Conservation (phyloP, 352 stramenopile genomes). For the Elongisporangium prolatum region DNA sequence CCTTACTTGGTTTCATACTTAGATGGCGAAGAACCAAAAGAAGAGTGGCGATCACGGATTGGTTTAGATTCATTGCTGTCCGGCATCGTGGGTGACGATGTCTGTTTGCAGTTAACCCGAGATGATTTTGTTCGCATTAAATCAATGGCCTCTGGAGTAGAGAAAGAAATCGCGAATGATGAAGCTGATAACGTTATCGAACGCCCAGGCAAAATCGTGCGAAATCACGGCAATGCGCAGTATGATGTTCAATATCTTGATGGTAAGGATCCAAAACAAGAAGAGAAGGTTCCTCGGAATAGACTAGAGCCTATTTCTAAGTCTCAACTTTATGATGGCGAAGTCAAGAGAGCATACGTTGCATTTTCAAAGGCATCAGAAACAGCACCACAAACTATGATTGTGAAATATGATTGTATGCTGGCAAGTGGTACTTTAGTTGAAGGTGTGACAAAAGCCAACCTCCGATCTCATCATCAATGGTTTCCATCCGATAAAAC, state of each 20-base stretch:
- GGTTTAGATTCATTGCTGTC: constrained; percentile 34
- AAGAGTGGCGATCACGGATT: constrained; percentile 26
- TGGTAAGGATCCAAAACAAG: constrained; percentile 9
- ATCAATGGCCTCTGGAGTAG: neutral
- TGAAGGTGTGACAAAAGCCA: constrained; percentile 19
- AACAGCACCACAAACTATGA: neutral
- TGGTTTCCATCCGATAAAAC: constrained; percentile 34
- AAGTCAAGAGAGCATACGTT: constrained; percentile 19
- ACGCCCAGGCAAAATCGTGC: constrained; percentile 27
- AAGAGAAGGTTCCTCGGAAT: constrained; percentile 28
- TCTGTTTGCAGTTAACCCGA: constrained; percentile 27
- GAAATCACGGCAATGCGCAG: constrained; percentile 35
- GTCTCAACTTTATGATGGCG: constrained; percentile 23
- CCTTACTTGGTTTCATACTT: constrained; percentile 32
- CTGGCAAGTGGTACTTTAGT: constrained; percentile 38
- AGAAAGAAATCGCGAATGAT: neutral
- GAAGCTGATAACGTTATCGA: too few relatives aligned
- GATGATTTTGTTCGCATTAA: constrained; percentile 45
- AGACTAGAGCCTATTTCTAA: constrained; percentile 26
- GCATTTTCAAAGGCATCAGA: neutral
- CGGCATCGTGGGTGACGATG: constrained; percentile 16
- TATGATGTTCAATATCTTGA: constrained; percentile 57
- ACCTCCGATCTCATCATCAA: constrained; percentile 33
- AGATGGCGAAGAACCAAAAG: constrained; percentile 16
- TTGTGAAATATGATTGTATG: constrained; percentile 30